Evolutionary conservation across 2,329 filamentous ascomycete species (phyloP).

Genomic region (Xylariaceae sp.): DNA sequence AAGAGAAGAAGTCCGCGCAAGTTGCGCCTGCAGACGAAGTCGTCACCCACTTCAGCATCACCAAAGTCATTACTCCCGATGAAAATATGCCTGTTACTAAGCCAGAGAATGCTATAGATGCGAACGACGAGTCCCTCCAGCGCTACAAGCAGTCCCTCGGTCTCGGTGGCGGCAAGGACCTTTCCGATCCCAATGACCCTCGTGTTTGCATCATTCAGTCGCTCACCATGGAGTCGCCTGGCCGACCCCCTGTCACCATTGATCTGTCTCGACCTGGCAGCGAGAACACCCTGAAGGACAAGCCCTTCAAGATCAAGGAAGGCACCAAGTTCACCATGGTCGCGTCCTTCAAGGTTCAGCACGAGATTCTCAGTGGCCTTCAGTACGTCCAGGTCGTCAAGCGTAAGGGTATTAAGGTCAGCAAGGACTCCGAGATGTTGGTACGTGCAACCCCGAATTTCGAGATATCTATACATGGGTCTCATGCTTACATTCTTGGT

Average conservation of each 20-base stretch:
- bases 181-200: constrained; percentile 74
- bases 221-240: constrained; percentile 80
- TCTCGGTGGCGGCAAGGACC: constrained; percentile 67
- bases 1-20: neutral
- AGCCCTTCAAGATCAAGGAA: constrained; percentile 98
- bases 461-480: neutral
- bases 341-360: constrained; percentile 90
- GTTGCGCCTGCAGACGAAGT: constrained; percentile 2
- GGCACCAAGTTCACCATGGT: constrained; percentile 92
- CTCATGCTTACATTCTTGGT: constrained; percentile 23
- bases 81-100: neutral
- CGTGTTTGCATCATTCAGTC: constrained; percentile 91
- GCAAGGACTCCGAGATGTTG: constrained; percentile 98
- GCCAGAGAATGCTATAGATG: constrained; percentile 45
- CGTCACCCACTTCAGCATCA: constrained; percentile 4
- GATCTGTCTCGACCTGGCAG: constrained; percentile 74
- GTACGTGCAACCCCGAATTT: constrained; percentile 47
- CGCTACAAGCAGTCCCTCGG: constrained; percentile 97
- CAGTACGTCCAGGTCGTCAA: constrained; percentile 96
- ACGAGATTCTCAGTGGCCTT: constrained; percentile 89
- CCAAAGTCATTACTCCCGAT: constrained; percentile 8
- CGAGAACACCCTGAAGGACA: constrained; percentile 74
- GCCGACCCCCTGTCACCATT: constrained; percentile 80
- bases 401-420: constrained; percentile 78
- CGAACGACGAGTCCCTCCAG: constrained; percentile 86